Evolutionary conservation across 2,329 filamentous ascomycete species (phyloP).

Genomic region (Westerdykella aurantiaca): DNA sequence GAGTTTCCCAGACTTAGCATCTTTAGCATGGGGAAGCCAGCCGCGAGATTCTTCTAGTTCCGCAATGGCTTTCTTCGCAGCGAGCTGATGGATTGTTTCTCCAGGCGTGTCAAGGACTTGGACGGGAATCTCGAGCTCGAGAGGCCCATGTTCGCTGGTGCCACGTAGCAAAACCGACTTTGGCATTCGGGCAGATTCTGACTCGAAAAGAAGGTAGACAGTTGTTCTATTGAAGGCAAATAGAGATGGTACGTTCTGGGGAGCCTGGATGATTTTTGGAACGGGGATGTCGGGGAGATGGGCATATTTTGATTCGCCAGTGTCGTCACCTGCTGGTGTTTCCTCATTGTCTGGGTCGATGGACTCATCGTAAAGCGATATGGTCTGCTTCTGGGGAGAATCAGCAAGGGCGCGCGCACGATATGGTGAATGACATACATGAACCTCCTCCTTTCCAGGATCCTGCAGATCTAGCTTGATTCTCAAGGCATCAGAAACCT

Average conservation of each 20-base stretch:
- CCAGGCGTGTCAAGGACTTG: constrained; percentile 42
- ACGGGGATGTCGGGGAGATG: constrained; percentile 49
- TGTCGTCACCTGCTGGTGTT: constrained; percentile 20
- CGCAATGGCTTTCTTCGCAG: constrained; percentile 59
- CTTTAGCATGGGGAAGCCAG: constrained; percentile 45
- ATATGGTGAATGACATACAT: constrained; percentile 7
- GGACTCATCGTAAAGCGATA: constrained; percentile 56
- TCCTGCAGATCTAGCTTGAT: constrained; percentile 33
- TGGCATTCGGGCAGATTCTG: constrained; percentile 43
- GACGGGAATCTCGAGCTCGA: constrained; percentile 61
- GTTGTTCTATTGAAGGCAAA: constrained; percentile 62
- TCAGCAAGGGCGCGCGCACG: constrained; percentile 6
- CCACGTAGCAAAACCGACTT: constrained; percentile 55
- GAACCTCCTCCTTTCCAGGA: constrained; percentile 5
- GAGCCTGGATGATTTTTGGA: constrained; percentile 60
- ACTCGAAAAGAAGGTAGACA: constrained; percentile 60
- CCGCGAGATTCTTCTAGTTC: constrained; percentile 67
- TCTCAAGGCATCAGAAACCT: constrained; percentile 46
- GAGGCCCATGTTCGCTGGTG: constrained; percentile 51
- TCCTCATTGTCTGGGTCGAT: constrained; percentile 42
- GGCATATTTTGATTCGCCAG: constrained; percentile 38
- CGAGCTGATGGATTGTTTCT: constrained; percentile 63
- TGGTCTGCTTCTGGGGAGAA: constrained; percentile 36
- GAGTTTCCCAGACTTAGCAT: constrained; percentile 31
- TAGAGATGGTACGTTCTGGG: constrained; percentile 57